Evolutionary conservation across 75 land plant species (phyloP).

Genomic region (Picea glauca): DNA sequence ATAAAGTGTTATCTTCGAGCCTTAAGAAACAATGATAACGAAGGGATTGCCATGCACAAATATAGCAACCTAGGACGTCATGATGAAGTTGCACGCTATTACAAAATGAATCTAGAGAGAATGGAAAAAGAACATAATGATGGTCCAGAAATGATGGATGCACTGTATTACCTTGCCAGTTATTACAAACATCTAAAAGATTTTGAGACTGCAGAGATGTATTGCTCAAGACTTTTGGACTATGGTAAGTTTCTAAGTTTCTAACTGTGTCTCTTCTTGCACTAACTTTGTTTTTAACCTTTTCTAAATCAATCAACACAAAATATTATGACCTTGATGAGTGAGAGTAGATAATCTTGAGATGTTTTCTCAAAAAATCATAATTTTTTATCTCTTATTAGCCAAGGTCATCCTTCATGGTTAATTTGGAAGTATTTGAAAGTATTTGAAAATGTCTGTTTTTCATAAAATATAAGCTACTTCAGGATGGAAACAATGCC

Average conservation of each 20-base stretch:
- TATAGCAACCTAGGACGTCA: constrained; percentile 62
- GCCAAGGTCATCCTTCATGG: too few species aligned
- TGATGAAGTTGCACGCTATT: constrained; percentile 84
- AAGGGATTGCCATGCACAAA: constrained; percentile 87
- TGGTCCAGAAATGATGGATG: constrained; percentile 85
- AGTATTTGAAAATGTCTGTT: too few species aligned
- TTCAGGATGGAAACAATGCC: too few species aligned
- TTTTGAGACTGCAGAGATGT: constrained; percentile 79
- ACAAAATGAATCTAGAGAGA: constrained; percentile 89
- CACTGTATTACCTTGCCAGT: constrained; percentile 69
- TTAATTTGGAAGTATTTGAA: too few species aligned
- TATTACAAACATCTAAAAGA: constrained; percentile 59
- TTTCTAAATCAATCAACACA: background rate
- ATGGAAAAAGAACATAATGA: constrained; percentile 93
- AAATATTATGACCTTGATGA: background rate
- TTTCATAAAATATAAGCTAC: too few species aligned
- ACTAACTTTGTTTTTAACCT: background rate
- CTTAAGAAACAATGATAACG: constrained; percentile 74
- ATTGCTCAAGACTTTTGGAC: constrained; percentile 83
- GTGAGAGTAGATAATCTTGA: background rate
- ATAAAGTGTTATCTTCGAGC: constrained; percentile 89
- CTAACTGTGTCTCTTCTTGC: background rate
- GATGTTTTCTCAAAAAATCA: too few species aligned
- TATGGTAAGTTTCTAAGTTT: constrained; percentile 70
- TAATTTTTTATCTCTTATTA: background rate